phyloP scores from a whole-genome alignment of 2,329 filamentous ascomycete species.

The Aureobasidium lini region DNA sequence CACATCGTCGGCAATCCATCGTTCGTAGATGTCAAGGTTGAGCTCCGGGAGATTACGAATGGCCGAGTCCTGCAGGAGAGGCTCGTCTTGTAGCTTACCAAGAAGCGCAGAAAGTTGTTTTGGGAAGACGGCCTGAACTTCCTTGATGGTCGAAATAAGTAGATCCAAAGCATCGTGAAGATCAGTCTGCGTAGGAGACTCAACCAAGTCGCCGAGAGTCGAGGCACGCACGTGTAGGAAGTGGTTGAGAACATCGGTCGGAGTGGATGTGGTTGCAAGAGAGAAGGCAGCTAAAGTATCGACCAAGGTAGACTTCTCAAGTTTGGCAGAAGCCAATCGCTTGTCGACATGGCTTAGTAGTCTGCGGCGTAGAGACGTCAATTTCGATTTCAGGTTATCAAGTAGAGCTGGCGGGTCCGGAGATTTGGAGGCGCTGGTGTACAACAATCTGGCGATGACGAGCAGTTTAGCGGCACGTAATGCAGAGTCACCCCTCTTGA shows the following conservation, averaged over 20 bases:
- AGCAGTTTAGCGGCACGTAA: slow-evolving; percentile 56
- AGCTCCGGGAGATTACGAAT: slow-evolving; percentile 62
- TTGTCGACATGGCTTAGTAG: slow-evolving; percentile 59
- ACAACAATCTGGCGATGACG: slow-evolving; percentile 66
- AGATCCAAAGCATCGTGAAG: slow-evolving; percentile 61
- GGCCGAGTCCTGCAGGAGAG: slow-evolving; percentile 63
- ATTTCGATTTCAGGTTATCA: slow-evolving; percentile 55
- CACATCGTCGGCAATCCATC: slow-evolving; percentile 77
- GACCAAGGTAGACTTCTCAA: slow-evolving; percentile 47
- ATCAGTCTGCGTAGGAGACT: slow-evolving; percentile 40
- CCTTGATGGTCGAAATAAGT: slow-evolving; percentile 68
- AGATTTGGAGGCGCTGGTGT: slow-evolving; percentile 60
- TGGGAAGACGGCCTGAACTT: slow-evolving; percentile 70
- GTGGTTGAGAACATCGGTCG: slow-evolving; percentile 68
- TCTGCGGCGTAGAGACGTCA: slow-evolving; percentile 55
- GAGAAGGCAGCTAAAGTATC: slow-evolving; percentile 76
- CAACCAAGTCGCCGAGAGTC: slow-evolving; percentile 58
- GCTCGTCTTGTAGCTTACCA: slow-evolving; percentile 57
- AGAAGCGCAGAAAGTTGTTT: slow-evolving; percentile 63
- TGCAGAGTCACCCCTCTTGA: slow-evolving; percentile 45
- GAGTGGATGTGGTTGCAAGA: slow-evolving; percentile 69
- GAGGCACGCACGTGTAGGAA: slow-evolving; percentile 68
- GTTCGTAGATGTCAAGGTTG: slow-evolving; percentile 67
- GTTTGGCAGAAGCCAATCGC: slow-evolving; percentile 31
- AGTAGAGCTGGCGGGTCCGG: slow-evolving; percentile 44